Conservation (phyloP, 148 eudicot genomes). For the Cornus controversa region DNA sequence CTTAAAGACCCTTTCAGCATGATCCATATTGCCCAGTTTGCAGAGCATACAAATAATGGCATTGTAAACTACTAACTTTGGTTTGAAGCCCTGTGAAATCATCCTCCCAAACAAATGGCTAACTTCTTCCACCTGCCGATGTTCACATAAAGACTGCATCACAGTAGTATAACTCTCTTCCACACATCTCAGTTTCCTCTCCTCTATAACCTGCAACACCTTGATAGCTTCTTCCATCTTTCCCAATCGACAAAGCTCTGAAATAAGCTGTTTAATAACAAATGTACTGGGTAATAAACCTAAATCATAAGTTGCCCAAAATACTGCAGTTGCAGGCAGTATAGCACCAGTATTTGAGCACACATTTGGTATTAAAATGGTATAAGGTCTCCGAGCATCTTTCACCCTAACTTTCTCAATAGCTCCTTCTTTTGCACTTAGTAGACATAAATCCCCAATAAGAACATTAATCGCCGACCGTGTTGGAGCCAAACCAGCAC, state of each 20-base stretch:
- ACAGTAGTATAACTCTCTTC: not conserved
- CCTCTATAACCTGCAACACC: not conserved
- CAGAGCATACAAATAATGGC: not conserved
- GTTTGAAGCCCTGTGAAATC: not conserved
- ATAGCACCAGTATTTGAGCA: not conserved
- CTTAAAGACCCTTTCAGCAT: not conserved
- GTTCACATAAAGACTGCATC: not conserved
- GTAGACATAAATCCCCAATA: not conserved
- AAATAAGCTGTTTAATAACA: not conserved
- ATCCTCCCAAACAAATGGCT: not conserved
- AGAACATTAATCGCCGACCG: not conserved
- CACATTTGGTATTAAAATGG: not conserved
- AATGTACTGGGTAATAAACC: not conserved
- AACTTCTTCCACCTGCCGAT: not conserved
- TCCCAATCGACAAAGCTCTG: not conserved
- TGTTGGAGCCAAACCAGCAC: not conserved
- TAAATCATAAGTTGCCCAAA: not conserved
- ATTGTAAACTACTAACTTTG: not conserved
- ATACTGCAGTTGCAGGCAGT: not conserved
- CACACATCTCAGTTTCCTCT: not conserved
- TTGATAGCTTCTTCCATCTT: not conserved
- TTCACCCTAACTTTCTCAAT: not conserved
- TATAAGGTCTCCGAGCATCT: not conserved
- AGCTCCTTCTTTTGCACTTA: slow-evolving; percentile 2
- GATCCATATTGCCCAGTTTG: not conserved